phyloP scores from a whole-genome alignment of 1,284 basidiomycete species.

The Sphagnurus paluster region DNA sequence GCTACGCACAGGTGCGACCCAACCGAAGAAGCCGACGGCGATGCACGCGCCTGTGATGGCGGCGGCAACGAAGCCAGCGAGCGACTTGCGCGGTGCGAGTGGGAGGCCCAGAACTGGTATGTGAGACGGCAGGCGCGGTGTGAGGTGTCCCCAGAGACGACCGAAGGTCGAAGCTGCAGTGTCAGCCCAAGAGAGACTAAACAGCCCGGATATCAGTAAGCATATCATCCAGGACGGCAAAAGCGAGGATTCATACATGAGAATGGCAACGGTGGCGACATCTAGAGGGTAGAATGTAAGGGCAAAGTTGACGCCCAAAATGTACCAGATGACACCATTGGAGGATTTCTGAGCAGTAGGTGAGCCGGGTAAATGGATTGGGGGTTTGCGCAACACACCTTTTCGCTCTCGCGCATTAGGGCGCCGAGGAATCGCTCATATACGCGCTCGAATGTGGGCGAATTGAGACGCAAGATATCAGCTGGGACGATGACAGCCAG shows the following conservation, averaged over 20 bases:
- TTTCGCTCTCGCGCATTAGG: slow-evolving; percentile 94
- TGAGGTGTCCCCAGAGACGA: slow-evolving; percentile 78
- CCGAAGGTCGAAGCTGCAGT: slow-evolving; percentile 94
- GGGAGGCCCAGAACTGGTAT: slow-evolving; percentile 62
- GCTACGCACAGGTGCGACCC: slow-evolving; percentile 47
- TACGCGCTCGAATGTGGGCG: slow-evolving; percentile 64
- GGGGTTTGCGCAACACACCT: slow-evolving; percentile 43
- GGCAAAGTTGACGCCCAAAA: slow-evolving; percentile 86
- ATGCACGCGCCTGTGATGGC: slow-evolving; percentile 75
- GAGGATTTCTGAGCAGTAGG: slow-evolving; percentile 51
- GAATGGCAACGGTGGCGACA: slow-evolving; percentile 84
- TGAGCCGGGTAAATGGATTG: background rate
- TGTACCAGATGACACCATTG: slow-evolving; percentile 96
- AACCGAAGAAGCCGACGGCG: slow-evolving; percentile 79
- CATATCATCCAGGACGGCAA: background rate
- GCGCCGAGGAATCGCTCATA: slow-evolving; percentile 85
- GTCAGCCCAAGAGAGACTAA: slow-evolving; percentile 94
- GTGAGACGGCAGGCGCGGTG: slow-evolving; percentile 65
- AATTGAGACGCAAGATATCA: slow-evolving; percentile 80
- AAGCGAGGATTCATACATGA: slow-evolving; percentile 63
- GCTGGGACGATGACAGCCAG: slow-evolving; percentile 73
- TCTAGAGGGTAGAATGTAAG: slow-evolving; percentile 83
- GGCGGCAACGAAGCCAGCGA: slow-evolving; percentile 90
- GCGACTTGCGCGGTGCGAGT: slow-evolving; percentile 81
- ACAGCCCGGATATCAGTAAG: slow-evolving; percentile 7